Evolutionary conservation across 306 rosid genomes (phyloP), one percentile per base, ranked within the genome.

Genomic region (Lablab purpureus): DNA sequence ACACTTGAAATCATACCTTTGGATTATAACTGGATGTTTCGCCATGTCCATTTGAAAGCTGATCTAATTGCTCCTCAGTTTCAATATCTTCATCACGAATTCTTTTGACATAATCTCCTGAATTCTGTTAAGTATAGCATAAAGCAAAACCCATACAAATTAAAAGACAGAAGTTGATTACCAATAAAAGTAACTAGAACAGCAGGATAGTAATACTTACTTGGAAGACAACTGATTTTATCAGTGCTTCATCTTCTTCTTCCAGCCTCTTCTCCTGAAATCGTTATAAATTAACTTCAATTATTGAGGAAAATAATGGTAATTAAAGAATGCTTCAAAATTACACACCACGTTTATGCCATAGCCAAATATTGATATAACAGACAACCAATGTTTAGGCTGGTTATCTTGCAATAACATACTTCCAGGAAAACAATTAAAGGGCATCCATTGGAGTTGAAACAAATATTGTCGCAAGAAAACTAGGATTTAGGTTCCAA

Each of bases 161-260:
- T 49, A n/a, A 74, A 3, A 54, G 58, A 67, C 58, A 58, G 49
- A 46, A 22, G 66, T 15, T 1, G 4, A 58, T 32, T 17, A 28
- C 18, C 15, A 32, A 7, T 13, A 13, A 21, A 45, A 62, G 64
- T n/a, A 65, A 56, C n/a, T 54, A 21, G 30, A 45, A 69, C 19
- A 51, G 67, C 40, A 69, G 28, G 19, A 75, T 6, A 32, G 11
- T 6, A 80, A 58, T 55, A 85, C 93, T 82, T 70, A 92, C 98
- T 43, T 83, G 73, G 56, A 86, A 89, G 67, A 94, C 79, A 34
- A 92, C 76, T 40, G 99, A 87, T 76, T 85, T 94, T 82, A 94
- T 77, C 68, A 91, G 55, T 2, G 92, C 94, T 87, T 94, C 97
- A 81, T 94, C 99, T 82, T 91, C 97, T 79, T 92, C 95, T 79